Evolutionary conservation across 768 basidiomycete genomes (phyloP), one percentile per base, ranked within the genome.

Genomic region (Punctularia strigosozonata): DNA sequence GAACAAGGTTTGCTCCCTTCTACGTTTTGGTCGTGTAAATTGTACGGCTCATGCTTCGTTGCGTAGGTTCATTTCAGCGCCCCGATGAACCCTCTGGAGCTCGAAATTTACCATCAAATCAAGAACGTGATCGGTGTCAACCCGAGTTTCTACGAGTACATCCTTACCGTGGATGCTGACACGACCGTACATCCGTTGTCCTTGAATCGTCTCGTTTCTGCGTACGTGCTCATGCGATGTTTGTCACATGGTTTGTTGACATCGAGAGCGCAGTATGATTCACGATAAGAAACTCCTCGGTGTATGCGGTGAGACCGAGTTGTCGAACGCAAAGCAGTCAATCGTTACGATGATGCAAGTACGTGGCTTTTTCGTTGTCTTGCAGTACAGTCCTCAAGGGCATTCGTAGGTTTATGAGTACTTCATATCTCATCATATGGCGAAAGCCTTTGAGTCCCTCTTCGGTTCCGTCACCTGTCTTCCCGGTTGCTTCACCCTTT

Each of bases 91-190:
- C 95, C 95, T 1, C 62, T 94, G 45, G 95, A 99, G 62, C 63
- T 99, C 38, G 95, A 99, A 65, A 94, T 99, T 66, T 98, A 91
- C 55, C 95, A 98, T 57, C 95, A 99, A 60, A 91, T 98, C 71
- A 90, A 97, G 73, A 99, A 99, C 52, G 91, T 98, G 39, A 97
- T 99, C 50, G 95, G 95, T 59, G 90, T 99, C 52, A 95, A 99
- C 60, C 95, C 94, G 2, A 81, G 89, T 0, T 97, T 98, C 64
- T 99, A 98, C 61, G 95, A 98, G 61, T 97, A 92, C 51, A 48
- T 91, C 44, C 84, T 94, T 64, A 90, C 78, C 56, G 76, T 95
- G 30, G 90, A 95, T 60, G 90, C 91, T 45, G 90, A 95, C 70
- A 99, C 95, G 2, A 86, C 83, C 6, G 91, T 94, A 25, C 79